Base-by-base conservation (phyloP, 208 protist genomes). In the Kentomonas sorsogonicus region DNA sequence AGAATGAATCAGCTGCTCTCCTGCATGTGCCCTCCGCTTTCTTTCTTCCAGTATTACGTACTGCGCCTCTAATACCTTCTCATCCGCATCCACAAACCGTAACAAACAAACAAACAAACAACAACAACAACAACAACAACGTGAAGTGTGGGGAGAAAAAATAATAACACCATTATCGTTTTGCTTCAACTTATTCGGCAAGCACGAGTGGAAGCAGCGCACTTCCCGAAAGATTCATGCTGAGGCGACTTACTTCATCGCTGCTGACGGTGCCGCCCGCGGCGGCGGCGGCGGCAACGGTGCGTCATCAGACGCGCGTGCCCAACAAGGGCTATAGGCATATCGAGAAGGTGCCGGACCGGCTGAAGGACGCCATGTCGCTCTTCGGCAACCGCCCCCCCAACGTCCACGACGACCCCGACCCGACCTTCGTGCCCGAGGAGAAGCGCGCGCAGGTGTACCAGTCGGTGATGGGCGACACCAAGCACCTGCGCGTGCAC, bases 311-410 rank as follows among this genome's bases (percentile, higher is more conserved):
- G 51, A 58, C 43, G 2, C 46, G 61, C 16, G 60, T 86, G 43
- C 84, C 82, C 13, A 91, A 84, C 66, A 95, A 91, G 41, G 88
- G 88, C 39, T 89, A 91, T 50, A 81, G 85, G 10, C 31, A 72
- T 34, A 76, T 88, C 52, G 80, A 79, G 7, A 38, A 60, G 16
- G 77, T 93, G 13, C 89, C 89, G 4, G 84, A 92, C 64, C 83
- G 84, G 16, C 66, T 93, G 30, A 92, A 91, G 51, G 85, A 93
- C 53, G 61, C 81, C 13, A 76, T 92, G 62, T 43, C 71, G 13
- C 64, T 78, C 52, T 83, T 86, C 39, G 89, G 85, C 26, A 53
- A 63, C 41, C 72, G 79, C 36, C 53, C 58, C 29, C 74, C 78
- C 53, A 66, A 75, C 45, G 63, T 74, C 3, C 46, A 52, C 16